phyloP scores from a whole-genome alignment of 75 land plant genomes.

The Pinus albicaulis region DNA sequence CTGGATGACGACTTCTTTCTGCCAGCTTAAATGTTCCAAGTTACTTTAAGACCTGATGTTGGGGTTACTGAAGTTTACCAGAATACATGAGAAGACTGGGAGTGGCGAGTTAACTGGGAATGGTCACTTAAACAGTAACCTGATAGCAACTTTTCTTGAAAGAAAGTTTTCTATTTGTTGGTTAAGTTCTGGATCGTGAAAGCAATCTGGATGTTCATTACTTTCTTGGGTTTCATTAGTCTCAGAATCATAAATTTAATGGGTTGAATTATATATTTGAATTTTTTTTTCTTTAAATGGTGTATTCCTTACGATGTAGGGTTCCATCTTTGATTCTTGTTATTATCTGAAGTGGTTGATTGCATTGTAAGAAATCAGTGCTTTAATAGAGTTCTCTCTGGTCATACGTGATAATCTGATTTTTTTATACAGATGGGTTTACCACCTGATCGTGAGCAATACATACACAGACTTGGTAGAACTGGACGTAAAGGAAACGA shows the following conservation, averaged over 20 bases:
- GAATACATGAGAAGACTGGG: neutral
- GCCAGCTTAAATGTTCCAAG: no score
- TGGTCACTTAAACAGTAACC: neutral
- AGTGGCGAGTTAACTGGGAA: neutral
- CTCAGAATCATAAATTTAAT: neutral
- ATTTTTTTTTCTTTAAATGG: neutral
- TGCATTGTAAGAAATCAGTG: neutral
- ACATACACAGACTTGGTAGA: slow-evolving; percentile 73
- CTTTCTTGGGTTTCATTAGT: neutral
- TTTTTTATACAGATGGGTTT: slow-evolving; percentile 52
- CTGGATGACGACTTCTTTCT: no score
- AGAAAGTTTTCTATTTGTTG: neutral
- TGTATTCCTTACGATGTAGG: neutral
- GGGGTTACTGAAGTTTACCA: neutral
- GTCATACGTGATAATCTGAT: neutral
- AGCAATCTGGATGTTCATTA: neutral
- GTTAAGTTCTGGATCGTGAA: neutral
- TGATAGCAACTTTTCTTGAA: neutral
- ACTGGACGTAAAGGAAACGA: slow-evolving; percentile 72
- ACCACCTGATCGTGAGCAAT: slow-evolving; percentile 64
- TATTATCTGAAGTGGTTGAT: neutral
- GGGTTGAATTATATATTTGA: neutral
- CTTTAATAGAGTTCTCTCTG: neutral
- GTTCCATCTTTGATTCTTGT: neutral
- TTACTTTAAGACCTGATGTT: no score